Evolutionary conservation across 306 rosid species (phyloP).

Genomic region (Abrus precatorius): DNA sequence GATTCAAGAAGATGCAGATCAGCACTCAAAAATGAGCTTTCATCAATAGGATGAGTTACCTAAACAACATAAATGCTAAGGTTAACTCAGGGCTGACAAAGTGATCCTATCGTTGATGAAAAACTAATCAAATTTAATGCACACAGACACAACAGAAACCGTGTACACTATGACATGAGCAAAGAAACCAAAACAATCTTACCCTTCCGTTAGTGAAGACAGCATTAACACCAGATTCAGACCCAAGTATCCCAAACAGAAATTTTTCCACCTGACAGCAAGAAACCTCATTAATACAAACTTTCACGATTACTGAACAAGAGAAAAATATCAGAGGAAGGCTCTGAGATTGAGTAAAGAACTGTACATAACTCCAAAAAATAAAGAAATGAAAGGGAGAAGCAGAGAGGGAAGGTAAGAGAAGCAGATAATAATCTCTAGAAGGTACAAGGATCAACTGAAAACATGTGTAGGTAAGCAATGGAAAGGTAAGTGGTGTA

Average conservation of each 20-base stretch:
- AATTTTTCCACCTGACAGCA: slow-evolving; percentile 71
- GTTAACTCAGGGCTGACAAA: slow-evolving; percentile 20
- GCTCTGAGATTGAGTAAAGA: slow-evolving; percentile 27
- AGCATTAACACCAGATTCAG: slow-evolving; percentile 74
- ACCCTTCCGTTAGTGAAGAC: slow-evolving; percentile 99
- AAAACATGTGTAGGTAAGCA: background rate
- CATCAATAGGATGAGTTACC: slow-evolving; percentile 72
- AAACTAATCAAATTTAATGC: slow-evolving; percentile 9
- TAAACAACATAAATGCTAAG: slow-evolving; percentile 51
- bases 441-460: slow-evolving; percentile 25
- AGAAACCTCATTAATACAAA: slow-evolving; percentile 35
- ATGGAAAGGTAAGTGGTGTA: background rate
- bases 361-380: slow-evolving; percentile 24
- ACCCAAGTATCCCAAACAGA: slow-evolving; percentile 68
- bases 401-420: slow-evolving; percentile 15
- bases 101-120: slow-evolving; percentile 26
- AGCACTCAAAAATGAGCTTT: slow-evolving; percentile 80
- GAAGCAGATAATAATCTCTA: slow-evolving; percentile 25
- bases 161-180: slow-evolving; percentile 25
- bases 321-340: slow-evolving; percentile 30
- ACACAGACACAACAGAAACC: background rate
- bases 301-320: slow-evolving; percentile 6
- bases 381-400: slow-evolving; percentile 30
- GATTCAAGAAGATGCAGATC: slow-evolving; percentile 94
- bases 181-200: slow-evolving; percentile 51